A percentile compares a stretch with the other conserved stretches of the same genome.
phyloP scores from a whole-genome alignment of 164 flowering plant species.

The Vitis riparia region DNA sequence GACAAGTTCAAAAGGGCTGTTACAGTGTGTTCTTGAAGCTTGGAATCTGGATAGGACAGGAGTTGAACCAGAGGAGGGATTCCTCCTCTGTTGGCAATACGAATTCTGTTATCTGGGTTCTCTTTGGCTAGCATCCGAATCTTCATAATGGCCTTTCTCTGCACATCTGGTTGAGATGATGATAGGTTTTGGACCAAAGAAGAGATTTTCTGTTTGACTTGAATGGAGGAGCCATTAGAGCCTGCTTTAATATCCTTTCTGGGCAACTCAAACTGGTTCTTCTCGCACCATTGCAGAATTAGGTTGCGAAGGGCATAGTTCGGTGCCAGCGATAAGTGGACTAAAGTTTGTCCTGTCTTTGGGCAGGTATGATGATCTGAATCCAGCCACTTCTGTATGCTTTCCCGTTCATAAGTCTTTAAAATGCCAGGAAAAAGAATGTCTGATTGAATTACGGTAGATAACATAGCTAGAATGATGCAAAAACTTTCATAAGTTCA shows the following conservation, averaged over 20 bases:
- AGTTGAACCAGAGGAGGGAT: constrained; percentile 8
- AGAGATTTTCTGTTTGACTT: constrained; percentile 18
- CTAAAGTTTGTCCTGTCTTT: constrained; percentile 31
- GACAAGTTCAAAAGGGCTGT: constrained; percentile 83
- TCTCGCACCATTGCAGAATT: constrained; percentile 37
- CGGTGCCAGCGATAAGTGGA: constrained; percentile 28
- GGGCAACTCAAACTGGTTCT: constrained; percentile 31
- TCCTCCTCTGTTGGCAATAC: constrained; percentile 1
- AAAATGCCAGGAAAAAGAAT: no score
- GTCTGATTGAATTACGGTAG: no score
- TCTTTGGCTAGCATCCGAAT: constrained; percentile 8
- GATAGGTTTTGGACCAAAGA: constrained; percentile 19
- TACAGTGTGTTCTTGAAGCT: constrained; percentile 73
- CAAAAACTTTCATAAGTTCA: no score
- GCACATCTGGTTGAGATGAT: constrained; percentile 18
- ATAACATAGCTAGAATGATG: no score
- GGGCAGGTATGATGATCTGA: constrained; percentile 36
- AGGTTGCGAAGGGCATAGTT: constrained; percentile 33
- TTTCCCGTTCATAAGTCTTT: constrained; percentile 31
- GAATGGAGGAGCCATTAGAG: constrained; percentile 12
- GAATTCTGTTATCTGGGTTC: constrained; percentile 1
- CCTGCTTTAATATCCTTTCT: constrained; percentile 15
- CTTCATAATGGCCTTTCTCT: constrained; percentile 35
- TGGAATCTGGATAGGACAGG: constrained; percentile 13
- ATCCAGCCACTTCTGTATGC: constrained; percentile 36